Percentiles rank a stretch among this genome's conserved stretches.
Evolutionary conservation across 345 rosid species (phyloP).

Genomic region (Mangifera indica): DNA sequence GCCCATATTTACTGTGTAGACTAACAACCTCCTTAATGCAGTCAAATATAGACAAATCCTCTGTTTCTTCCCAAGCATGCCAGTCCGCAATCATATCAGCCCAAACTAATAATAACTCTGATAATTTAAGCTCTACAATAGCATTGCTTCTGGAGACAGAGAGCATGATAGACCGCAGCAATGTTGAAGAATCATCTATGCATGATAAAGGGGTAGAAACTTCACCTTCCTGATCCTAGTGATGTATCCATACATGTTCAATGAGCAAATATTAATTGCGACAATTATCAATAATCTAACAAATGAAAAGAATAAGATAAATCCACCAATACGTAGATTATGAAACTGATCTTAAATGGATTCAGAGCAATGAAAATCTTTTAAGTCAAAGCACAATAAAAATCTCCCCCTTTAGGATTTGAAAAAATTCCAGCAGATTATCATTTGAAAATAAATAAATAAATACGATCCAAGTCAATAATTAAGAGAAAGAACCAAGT

Average conservation of each 20-base stretch:
- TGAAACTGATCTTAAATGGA: not conserved
- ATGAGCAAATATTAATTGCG: not conserved
- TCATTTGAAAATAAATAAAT: not conserved
- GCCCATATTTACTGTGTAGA: conserved; percentile 49
- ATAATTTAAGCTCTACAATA: conserved; percentile 50
- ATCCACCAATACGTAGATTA: not conserved
- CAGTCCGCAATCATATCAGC: conserved; percentile 73
- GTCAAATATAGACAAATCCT: conserved; percentile 71
- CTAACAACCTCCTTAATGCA: conserved; percentile 76
- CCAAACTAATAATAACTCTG: conserved; percentile 67
- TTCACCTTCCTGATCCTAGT: conserved; percentile 45
- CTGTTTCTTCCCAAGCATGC: conserved; percentile 92
- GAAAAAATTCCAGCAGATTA: not conserved
- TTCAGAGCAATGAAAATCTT: not conserved
- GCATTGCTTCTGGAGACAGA: conserved; percentile 50
- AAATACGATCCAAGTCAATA: not conserved
- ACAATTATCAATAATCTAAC: conserved; percentile 2
- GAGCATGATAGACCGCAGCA: conserved; percentile 55
- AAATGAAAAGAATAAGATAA: conserved; percentile 12
- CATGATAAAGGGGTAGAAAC: conserved; percentile 48
- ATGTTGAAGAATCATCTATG: conserved; percentile 59
- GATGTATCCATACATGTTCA: conserved; percentile 14
- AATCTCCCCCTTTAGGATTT: not conserved
- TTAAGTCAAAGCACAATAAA: conserved; percentile 2
- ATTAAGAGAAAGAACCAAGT: not conserved